Base-by-base conservation (phyloP, 106 monocot genomes). In the Chionographis japonica region DNA sequence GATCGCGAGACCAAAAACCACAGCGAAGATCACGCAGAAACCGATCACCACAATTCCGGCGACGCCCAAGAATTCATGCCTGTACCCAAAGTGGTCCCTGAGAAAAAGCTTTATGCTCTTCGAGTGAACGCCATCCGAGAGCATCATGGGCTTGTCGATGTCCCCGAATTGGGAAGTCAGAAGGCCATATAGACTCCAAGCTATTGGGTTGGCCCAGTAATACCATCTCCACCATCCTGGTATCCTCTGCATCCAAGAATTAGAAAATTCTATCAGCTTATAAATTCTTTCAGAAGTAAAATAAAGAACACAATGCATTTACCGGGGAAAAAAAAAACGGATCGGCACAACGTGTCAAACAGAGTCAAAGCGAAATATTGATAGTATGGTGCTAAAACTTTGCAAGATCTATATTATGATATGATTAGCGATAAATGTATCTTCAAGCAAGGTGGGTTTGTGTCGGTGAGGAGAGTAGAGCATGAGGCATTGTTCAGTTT, bases 201-300 rank as follows among this genome's bases (percentile, higher is more conserved):
- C 71, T 52, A 93, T 72, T 54, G 98, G 98, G 74, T 93, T 75
- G n/a, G 93, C 98, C 85, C 88, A 99, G 71, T 90, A 93, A 65
- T 99, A 99, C 98, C 98, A 99, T 75, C 98, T 85, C 98, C 98
- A 99, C 98, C 98, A 99, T 52, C 53, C 81, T 6, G 98, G 98
- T 60, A 99, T 63, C 54, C 90, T 80, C 98, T 99, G 80, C 80
- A 74, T 41, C 54, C 60, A 74, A 69, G 4, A 8, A 58, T 60
- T 50, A 65, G 14, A 16, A 65, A 56, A 56, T 42, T 54, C 18
- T 54, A 14, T 54, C 40, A 54, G 36, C 16, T 15, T 27, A 27
- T 27, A 16, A 55, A 39, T 54, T n/a, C 4, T 43, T 66, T 50
- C 12, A 53, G 65, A 65, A 19, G 10, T 16, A 36, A 10, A 46